Conservation (phyloP, 768 basidiomycete species). For the Pleurotus giganteus region DNA sequence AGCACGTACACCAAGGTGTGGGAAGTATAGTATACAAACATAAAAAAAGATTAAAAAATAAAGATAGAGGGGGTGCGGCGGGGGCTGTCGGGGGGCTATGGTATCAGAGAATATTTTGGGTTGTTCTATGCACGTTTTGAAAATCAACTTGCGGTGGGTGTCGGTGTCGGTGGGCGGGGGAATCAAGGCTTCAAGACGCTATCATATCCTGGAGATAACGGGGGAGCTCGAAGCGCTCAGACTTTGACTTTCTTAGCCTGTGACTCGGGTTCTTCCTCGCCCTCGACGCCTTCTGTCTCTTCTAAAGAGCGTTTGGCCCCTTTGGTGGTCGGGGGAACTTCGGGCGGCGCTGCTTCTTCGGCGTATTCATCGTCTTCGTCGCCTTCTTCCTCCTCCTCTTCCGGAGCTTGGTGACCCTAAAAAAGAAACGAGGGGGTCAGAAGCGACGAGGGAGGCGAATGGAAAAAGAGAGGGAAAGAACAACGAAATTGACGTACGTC, state of each 20-base stretch:
- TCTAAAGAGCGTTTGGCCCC: constrained; percentile 30
- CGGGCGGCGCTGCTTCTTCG: constrained; percentile 20
- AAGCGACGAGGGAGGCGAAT: neutral
- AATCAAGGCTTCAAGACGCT: too few species aligned
- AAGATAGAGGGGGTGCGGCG: too few species aligned
- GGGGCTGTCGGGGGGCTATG: too few species aligned
- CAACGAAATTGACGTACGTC: neutral
- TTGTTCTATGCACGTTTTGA: too few species aligned
- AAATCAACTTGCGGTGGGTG: too few species aligned
- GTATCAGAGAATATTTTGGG: too few species aligned
- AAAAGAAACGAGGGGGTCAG: neutral
- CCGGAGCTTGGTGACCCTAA: neutral
- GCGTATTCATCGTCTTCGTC: constrained; percentile 28
- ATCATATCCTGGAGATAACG: neutral
- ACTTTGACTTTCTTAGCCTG: constrained; percentile 41
- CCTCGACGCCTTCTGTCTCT: constrained; percentile 16
- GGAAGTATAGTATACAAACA: too few species aligned
- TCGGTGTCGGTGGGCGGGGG: too few species aligned
- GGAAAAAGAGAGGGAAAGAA: neutral
- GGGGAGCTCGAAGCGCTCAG: constrained; percentile 16
- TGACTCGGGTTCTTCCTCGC: constrained; percentile 25
- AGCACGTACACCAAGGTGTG: too few species aligned
- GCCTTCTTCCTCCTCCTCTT: constrained; percentile 19
- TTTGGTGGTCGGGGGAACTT: constrained; percentile 27
- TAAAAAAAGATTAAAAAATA: too few species aligned